phyloP scores from a whole-genome alignment of 2,329 filamentous ascomycete species.

The Bipolaris cookei region DNA sequence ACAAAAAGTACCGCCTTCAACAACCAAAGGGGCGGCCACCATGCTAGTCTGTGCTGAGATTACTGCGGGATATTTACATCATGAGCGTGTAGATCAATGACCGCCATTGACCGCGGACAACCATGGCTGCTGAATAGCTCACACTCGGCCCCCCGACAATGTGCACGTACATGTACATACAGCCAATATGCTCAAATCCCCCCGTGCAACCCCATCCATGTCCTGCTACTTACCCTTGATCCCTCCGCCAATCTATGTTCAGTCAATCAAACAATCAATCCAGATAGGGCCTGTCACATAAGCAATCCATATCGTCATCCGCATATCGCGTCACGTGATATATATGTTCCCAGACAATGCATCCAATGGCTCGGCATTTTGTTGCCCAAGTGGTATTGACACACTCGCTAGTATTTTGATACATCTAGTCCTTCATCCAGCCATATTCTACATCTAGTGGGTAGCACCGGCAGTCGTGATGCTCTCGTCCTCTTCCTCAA shows the following conservation, averaged over 20 bases:
- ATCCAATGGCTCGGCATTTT: slow-evolving; percentile 22
- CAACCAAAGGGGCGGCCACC: slow-evolving; percentile 1
- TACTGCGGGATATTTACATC: slow-evolving; percentile 1
- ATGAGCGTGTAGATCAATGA: background rate
- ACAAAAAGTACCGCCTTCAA: slow-evolving; percentile 12
- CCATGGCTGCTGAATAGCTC: background rate
- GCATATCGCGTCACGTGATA: slow-evolving; percentile 30
- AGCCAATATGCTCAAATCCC: background rate
- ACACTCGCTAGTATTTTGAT: slow-evolving; percentile 46
- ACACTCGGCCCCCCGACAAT: background rate
- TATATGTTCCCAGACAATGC: background rate
- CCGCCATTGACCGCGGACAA: background rate
- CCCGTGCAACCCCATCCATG: background rate
- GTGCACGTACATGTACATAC: background rate
- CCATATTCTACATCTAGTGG: slow-evolving; percentile 31
- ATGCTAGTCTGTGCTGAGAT: background rate
- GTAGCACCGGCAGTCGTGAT: slow-evolving; percentile 51
- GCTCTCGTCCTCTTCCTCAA: slow-evolving; percentile 73
- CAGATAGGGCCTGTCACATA: background rate
- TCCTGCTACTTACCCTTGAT: background rate
- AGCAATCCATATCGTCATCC: background rate
- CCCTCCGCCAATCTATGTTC: background rate
- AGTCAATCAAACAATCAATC: background rate
- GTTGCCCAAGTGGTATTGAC: slow-evolving; percentile 44
- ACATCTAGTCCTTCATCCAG: slow-evolving; percentile 32